Conservation (phyloP, 306 rosid species). For the Trichosanthes cucumerina region DNA sequence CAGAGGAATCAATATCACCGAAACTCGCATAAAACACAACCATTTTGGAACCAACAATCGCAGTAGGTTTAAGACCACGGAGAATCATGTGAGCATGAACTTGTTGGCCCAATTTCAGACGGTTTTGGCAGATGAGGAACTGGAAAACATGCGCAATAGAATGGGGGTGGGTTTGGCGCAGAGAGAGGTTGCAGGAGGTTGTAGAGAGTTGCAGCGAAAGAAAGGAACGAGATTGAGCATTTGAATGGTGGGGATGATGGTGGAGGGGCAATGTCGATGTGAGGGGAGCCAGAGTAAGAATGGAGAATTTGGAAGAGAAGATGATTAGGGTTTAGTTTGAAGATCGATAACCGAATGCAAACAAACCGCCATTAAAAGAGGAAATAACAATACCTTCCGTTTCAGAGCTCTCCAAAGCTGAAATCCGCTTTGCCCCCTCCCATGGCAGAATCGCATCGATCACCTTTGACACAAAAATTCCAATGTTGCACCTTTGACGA, state of each 20-base stretch:
- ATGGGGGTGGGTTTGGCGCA: background rate
- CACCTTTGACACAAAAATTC: too few relatives aligned
- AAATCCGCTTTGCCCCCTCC: too few relatives aligned
- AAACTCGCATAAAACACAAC: slow-evolving; percentile 7
- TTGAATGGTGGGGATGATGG: background rate
- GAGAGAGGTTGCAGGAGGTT: background rate
- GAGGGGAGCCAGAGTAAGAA: background rate
- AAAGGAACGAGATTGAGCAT: background rate
- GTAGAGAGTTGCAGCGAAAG: background rate
- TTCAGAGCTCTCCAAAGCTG: too few relatives aligned
- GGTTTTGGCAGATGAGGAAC: background rate
- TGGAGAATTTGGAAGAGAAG: slow-evolving; percentile 1
- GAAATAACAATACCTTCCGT: too few relatives aligned
- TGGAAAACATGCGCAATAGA: background rate
- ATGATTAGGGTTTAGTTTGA: background rate
- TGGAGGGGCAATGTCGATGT: background rate
- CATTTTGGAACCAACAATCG: slow-evolving; percentile 1
- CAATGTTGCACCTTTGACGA: too few relatives aligned
- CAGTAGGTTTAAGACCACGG: background rate
- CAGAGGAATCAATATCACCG: background rate
- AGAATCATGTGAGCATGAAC: slow-evolving; percentile 7
- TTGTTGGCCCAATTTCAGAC: slow-evolving; percentile 2
- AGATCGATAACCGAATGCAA: background rate
- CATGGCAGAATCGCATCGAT: too few relatives aligned
- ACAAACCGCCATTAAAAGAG: too few relatives aligned